A percentile compares a stretch with the other conserved stretches of the same genome.
phyloP scores from a whole-genome alignment of 441 rosid species.

The Sinapis alba region DNA sequence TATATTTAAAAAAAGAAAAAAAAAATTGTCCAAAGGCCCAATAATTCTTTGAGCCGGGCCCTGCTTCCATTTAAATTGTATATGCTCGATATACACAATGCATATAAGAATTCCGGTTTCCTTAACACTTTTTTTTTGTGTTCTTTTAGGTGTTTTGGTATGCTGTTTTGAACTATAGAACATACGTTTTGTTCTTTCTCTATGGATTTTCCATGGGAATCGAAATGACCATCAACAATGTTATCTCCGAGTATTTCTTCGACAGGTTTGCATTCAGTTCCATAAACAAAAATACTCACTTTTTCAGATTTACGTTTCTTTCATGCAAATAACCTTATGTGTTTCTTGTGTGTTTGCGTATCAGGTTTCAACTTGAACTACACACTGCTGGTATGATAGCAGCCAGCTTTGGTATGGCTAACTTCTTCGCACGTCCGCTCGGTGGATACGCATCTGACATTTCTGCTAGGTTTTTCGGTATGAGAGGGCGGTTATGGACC shows the following conservation, averaged over 20 bases:
- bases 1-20: too few species aligned
- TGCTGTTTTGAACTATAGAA: slow-evolving; percentile 61
- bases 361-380: slow-evolving; percentile 43
- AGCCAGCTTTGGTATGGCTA: slow-evolving; percentile 54
- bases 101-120: background rate
- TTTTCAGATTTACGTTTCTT: background rate
- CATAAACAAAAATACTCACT: background rate
- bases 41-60: too few species aligned
- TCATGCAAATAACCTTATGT: background rate
- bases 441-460: slow-evolving; percentile 48
- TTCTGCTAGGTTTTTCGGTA: slow-evolving; percentile 44
- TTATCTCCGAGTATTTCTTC: slow-evolving; percentile 53
- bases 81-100: background rate
- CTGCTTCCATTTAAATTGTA: background rate
- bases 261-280: slow-evolving; percentile 47
- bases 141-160: slow-evolving; percentile 52
- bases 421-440: slow-evolving; percentile 48
- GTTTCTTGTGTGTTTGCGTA: slow-evolving; percentile 6
- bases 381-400: slow-evolving; percentile 55
- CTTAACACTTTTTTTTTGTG: background rate
- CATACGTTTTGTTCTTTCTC: slow-evolving; percentile 60
- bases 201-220: slow-evolving; percentile 64
- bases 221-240: slow-evolving; percentile 40
- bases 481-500: slow-evolving; percentile 53
- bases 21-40: too few species aligned